Percentiles rank a stretch among this genome's conserved stretches.
Evolutionary conservation across 352 stramenopile species (phyloP).

Genomic region (Phytophthora aleatoria): DNA sequence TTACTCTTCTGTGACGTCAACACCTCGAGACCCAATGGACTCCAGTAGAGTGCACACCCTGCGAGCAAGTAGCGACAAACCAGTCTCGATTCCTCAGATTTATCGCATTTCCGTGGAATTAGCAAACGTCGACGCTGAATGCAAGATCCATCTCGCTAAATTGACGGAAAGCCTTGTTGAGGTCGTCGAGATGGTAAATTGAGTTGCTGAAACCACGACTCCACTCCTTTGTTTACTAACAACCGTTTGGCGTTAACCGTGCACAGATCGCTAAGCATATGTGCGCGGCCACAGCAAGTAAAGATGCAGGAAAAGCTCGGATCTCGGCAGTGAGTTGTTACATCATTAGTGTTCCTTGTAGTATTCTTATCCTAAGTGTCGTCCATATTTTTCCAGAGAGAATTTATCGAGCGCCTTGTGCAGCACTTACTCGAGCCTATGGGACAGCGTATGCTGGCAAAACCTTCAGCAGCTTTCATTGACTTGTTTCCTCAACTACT

Average conservation of each 20-base stretch:
- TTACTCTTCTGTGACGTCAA: constrained; percentile 18
- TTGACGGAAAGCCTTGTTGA: constrained; percentile 65
- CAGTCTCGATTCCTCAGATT: constrained; percentile 43
- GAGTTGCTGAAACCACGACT: not conserved
- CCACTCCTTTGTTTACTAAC: not conserved
- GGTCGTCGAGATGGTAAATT: constrained; percentile 40
- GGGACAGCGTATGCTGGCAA: constrained; percentile 40
- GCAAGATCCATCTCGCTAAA: constrained; percentile 56
- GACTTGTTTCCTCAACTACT: constrained; percentile 59
- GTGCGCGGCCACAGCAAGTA: constrained; percentile 30
- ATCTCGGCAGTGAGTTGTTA: constrained; percentile 32
- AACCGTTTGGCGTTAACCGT: not conserved
- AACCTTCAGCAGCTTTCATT: constrained; percentile 43
- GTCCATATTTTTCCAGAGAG: constrained; percentile 33
- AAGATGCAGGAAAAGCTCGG: constrained; percentile 22
- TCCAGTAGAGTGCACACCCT: constrained; percentile 1
- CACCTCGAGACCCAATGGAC: constrained; percentile 17
- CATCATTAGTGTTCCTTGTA: not conserved
- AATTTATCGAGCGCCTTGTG: constrained; percentile 58
- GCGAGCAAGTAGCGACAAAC: constrained; percentile 6
- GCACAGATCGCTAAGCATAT: constrained; percentile 40
- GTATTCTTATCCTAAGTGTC: not conserved
- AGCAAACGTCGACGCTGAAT: constrained; percentile 47
- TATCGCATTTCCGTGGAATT: constrained; percentile 62
- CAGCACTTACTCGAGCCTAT: constrained; percentile 56